Percentiles rank a stretch among this genome's conserved stretches.
Conservation (phyloP, 2,329 filamentous ascomycete species). For the Byssothecium circinans region DNA sequence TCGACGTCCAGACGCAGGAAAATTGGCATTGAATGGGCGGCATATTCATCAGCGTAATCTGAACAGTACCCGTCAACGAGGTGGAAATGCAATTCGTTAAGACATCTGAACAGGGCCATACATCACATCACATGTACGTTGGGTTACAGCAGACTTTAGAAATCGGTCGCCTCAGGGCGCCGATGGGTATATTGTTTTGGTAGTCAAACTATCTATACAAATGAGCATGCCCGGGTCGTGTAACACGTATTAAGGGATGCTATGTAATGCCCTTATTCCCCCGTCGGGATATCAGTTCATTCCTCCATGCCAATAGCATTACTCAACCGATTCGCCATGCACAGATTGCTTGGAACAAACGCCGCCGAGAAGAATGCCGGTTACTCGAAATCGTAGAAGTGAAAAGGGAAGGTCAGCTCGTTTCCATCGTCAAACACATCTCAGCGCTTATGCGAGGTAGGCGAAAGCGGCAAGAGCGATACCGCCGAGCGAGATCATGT, state of each 20-base stretch:
- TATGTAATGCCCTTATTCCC: conserved; percentile 10
- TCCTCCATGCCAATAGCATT: not conserved
- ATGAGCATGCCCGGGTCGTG: conserved; percentile 12
- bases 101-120: no score
- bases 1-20: no score
- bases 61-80: no score
- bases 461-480: conserved; percentile 31
- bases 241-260: conserved; percentile 12
- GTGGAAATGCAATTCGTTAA: no score
- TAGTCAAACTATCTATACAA: conserved; percentile 24
- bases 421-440: not conserved
- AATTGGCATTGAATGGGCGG: no score
- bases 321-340: conserved; percentile 7
- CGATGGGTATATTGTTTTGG: not conserved
- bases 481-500: conserved; percentile 33
- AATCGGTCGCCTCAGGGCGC: not conserved
- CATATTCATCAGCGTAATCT: no score
- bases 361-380: not conserved
- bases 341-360: conserved; percentile 8
- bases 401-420: conserved; percentile 2
- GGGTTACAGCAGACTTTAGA: conserved; percentile 1
- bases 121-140: no score
- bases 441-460: conserved; percentile 30
- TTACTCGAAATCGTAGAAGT: not conserved
- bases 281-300: not conserved